These are phyloP conservation scores for Styphnolobium japonicum DNA, from an alignment of 306 rosid species.

Conservation along the genomic window DNA sequence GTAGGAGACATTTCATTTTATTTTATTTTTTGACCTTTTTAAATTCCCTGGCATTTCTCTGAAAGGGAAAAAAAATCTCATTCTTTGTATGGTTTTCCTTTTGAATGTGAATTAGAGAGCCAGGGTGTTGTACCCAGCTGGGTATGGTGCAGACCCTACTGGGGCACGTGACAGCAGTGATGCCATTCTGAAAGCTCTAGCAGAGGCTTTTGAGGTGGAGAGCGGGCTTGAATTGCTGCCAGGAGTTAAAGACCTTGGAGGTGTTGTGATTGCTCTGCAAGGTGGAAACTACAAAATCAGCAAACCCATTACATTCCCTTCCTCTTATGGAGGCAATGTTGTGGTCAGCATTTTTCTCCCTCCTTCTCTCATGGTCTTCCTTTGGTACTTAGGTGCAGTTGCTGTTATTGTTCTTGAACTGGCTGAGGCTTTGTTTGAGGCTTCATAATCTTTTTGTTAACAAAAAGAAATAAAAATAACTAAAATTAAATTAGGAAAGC, in stretches of 20 bases:
- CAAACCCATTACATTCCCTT: slow-evolving; percentile 50
- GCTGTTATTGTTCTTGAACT: too few relatives aligned
- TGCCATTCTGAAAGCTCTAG: slow-evolving; percentile 40
- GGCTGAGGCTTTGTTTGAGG: neutral
- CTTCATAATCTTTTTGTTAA: neutral
- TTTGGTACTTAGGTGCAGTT: neutral
- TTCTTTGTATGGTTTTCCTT: neutral
- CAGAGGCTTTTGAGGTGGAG: slow-evolving; percentile 36
- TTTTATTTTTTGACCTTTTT: neutral
- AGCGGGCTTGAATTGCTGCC: slow-evolving; percentile 36
- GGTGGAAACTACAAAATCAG: slow-evolving; percentile 54
- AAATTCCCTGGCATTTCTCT: neutral
- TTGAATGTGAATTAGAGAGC: slow-evolving; percentile 21
- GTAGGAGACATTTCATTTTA: slow-evolving; percentile 4
- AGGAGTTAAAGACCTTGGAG: slow-evolving; percentile 59
- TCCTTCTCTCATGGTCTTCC: neutral
- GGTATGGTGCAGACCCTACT: slow-evolving; percentile 62
- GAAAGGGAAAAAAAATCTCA: neutral
- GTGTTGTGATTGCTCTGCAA: slow-evolving; percentile 49
- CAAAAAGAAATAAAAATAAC: too few relatives aligned
- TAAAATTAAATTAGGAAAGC: too few relatives aligned
- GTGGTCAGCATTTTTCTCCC: slow-evolving; percentile 41
- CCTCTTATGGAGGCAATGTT: slow-evolving; percentile 42
- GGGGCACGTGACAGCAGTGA: slow-evolving; percentile 49
- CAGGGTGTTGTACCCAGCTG: slow-evolving; percentile 44